Percentiles rank a stretch among this genome's conserved stretches.
Evolutionary conservation across 176 grass and related monocot species (phyloP).

Genomic region (Otatea glauca): DNA sequence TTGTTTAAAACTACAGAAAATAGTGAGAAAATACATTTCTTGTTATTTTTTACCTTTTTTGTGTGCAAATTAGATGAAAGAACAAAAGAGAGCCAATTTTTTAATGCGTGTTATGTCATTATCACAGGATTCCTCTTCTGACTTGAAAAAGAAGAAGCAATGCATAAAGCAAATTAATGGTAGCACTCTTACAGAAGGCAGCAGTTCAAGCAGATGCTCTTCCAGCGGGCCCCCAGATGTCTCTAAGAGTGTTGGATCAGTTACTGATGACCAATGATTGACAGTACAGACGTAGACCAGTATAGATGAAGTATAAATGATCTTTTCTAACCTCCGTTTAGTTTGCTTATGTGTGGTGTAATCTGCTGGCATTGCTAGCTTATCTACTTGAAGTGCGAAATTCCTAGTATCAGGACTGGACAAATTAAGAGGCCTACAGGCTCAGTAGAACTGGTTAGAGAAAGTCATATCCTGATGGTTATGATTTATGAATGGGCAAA

Average conservation of each 20-base stretch:
- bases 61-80: constrained; percentile 3
- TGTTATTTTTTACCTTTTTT: constrained; percentile 14
- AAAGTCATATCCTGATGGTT: not conserved
- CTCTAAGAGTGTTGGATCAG: constrained; percentile 57
- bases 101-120: constrained; percentile 16
- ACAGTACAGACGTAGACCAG: not conserved
- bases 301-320: constrained; percentile 31
- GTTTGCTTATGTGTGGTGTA: constrained; percentile 17
- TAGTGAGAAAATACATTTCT: not conserved
- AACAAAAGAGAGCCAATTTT: constrained; percentile 20
- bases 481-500: constrained; percentile 24
- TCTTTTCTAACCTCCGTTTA: constrained; percentile 6
- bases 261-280: constrained; percentile 41
- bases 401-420: constrained; percentile 6
- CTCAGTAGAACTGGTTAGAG: not conserved
- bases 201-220: constrained; percentile 70
- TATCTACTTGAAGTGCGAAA: not conserved
- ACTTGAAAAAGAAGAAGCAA: constrained; percentile 63
- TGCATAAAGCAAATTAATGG: constrained; percentile 42
- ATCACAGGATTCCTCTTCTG: constrained; percentile 63
- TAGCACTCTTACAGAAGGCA: constrained; percentile 47
- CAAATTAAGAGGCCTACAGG: not conserved
- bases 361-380: constrained; percentile 26
- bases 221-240: constrained; percentile 54
- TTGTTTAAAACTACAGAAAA: constrained; percentile 24